Percentiles rank a stretch among this genome's conserved stretches.
phyloP scores from a whole-genome alignment of 177 flowering plant species.

The Vitis hybrid region DNA sequence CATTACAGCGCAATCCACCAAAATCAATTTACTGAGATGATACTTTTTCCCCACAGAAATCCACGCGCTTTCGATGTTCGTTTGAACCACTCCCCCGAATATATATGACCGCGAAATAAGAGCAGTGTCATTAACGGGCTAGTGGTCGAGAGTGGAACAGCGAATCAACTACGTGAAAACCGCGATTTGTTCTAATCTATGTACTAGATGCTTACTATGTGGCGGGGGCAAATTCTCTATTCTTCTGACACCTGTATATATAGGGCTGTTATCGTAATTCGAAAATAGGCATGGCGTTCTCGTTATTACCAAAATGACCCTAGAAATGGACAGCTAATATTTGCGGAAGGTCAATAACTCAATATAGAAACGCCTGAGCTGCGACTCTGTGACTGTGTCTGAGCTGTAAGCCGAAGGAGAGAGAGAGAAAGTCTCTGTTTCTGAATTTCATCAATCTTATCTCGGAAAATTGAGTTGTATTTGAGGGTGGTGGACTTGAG shows the following conservation, averaged over 20 bases:
- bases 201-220: background rate
- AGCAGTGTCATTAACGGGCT: too few species aligned
- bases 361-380: background rate
- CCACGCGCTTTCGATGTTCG: background rate
- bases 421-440: background rate
- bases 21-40: too few species aligned
- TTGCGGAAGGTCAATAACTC: slow-evolving; percentile 2
- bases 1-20: too few species aligned
- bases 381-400: slow-evolving; percentile 4
- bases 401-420: slow-evolving; percentile 19
- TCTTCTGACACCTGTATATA: too few species aligned
- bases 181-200: slow-evolving; percentile 10
- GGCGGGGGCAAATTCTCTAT: too few species aligned
- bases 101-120: too few species aligned
- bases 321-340: slow-evolving; percentile 8
- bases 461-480: too few species aligned
- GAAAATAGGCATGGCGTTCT: background rate
- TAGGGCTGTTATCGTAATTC: background rate
- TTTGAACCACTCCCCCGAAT: background rate
- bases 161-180: background rate
- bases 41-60: too few species aligned
- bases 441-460: background rate
- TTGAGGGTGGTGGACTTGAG: too few species aligned
- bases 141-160: background rate
- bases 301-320: slow-evolving; percentile 9